These are phyloP conservation scores for Dentipellis sp. DNA, from an alignment of 768 basidiomycete species.

Conservation along the genomic window DNA sequence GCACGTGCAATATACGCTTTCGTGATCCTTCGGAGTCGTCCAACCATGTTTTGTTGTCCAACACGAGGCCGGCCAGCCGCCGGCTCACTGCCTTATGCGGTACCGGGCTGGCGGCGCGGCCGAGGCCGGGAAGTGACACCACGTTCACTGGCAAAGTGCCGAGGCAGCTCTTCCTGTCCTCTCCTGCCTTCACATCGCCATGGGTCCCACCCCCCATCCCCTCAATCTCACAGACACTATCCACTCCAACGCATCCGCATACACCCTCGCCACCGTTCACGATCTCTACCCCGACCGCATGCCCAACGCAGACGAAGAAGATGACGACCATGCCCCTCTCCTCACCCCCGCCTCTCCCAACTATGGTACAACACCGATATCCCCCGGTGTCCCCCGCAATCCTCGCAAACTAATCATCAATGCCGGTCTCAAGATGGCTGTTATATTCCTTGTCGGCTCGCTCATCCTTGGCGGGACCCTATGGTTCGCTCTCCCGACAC, in stretches of 20 bases:
- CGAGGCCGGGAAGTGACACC: not conserved
- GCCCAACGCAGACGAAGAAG: not conserved
- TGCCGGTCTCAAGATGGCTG: slow-evolving; percentile 78
- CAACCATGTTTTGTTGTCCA: too few relatives aligned
- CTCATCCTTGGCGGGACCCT: slow-evolving; percentile 65
- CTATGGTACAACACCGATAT: slow-evolving; percentile 10
- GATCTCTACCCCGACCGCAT: slow-evolving; percentile 19
- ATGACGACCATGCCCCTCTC: slow-evolving; percentile 16
- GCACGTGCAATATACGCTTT: too few relatives aligned
- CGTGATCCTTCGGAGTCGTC: too few relatives aligned
- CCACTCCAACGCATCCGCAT: slow-evolving; percentile 35
- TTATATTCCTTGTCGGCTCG: slow-evolving; percentile 64
- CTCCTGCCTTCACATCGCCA: not conserved
- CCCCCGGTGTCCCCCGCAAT: slow-evolving; percentile 27
- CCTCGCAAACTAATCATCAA: slow-evolving; percentile 59
- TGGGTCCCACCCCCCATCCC: not conserved
- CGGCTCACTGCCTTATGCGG: not conserved
- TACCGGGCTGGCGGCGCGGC: not conserved
- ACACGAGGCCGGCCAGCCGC: not conserved
- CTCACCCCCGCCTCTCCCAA: slow-evolving; percentile 27
- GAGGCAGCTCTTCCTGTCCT: not conserved
- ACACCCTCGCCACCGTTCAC: slow-evolving; percentile 57
- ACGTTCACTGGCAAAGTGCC: not conserved
- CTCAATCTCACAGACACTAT: not conserved
- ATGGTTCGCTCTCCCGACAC: slow-evolving; percentile 71